A percentile compares a stretch with the other conserved stretches of the same genome.
These are phyloP conservation scores for Colletotrichum lindemuthianum DNA, from an alignment of 2,329 filamentous ascomycete species.

Conservation along the genomic window DNA sequence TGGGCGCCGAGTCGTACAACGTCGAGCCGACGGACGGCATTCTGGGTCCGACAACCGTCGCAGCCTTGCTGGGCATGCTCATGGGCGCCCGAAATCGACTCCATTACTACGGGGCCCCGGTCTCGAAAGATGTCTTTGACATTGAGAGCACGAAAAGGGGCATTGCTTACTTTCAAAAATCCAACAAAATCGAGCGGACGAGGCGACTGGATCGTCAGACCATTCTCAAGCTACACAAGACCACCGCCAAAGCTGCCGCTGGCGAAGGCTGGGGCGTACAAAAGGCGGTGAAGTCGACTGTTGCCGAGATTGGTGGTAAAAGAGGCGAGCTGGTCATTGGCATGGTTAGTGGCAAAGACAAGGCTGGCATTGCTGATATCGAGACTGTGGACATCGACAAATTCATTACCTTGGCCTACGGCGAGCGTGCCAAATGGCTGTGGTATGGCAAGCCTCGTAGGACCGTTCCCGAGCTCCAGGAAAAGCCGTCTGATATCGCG, in stretches of 20 bases:
- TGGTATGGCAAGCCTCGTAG: conserved; percentile 92
- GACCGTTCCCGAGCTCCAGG: conserved; percentile 57
- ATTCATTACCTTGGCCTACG: conserved; percentile 81
- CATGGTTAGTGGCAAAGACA: conserved; percentile 89
- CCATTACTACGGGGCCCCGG: conserved; percentile 83
- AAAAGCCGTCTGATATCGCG: conserved; percentile 57
- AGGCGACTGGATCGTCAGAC: conserved; percentile 86
- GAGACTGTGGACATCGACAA: conserved; percentile 91
- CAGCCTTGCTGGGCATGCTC: conserved; percentile 85
- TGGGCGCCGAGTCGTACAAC: conserved; percentile 91
- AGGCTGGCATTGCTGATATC: conserved; percentile 89
- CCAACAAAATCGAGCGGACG: conserved; percentile 81
- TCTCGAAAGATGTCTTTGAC: conserved; percentile 93
- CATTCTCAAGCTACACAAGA: conserved; percentile 79
- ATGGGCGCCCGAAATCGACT: conserved; percentile 92
- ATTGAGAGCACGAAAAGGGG: conserved; percentile 83
- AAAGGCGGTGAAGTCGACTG: conserved; percentile 92
- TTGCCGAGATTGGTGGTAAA: conserved; percentile 92
- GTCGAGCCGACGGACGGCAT: conserved; percentile 93
- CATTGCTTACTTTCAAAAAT: conserved; percentile 89
- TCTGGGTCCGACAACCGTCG: conserved; percentile 89
- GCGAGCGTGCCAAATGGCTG: conserved; percentile 90
- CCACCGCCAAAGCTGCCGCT: conserved; percentile 89
- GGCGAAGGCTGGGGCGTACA: conserved; percentile 93
- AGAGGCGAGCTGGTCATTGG: conserved; percentile 94